phyloP scores from a whole-genome alignment of 495 filamentous ascomycete genomes.

The Aspergillus bridgeri region DNA sequence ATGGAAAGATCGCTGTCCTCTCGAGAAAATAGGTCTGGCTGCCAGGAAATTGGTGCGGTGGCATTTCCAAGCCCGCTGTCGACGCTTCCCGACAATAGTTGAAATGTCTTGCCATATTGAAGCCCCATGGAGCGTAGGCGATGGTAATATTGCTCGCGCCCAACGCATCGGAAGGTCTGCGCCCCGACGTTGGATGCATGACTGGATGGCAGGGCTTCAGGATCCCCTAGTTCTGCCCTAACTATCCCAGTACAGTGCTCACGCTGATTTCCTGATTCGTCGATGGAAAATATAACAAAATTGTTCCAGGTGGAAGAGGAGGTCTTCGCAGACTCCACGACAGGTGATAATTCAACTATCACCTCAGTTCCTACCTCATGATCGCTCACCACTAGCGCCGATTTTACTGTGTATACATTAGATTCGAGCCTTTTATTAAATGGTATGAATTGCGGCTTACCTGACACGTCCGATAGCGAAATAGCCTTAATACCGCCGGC shows the following conservation, averaged over 20 bases:
- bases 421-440: background rate
- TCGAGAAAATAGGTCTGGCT: background rate
- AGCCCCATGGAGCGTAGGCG: background rate
- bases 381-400: background rate
- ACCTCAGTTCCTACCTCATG: background rate
- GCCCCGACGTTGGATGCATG: background rate
- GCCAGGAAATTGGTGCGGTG: background rate
- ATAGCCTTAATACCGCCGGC: background rate
- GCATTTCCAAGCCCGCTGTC: background rate
- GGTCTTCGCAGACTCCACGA: background rate
- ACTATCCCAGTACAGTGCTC: conserved; percentile 3
- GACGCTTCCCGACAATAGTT: background rate
- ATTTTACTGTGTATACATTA: background rate
- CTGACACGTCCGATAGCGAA: background rate
- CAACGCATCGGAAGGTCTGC: background rate
- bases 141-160: background rate
- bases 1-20: background rate
- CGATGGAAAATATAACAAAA: background rate
- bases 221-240: background rate
- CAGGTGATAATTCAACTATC: background rate
- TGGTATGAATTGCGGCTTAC: background rate
- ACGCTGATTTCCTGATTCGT: background rate
- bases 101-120: background rate
- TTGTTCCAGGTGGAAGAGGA: background rate
- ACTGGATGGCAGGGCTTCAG: background rate